These are phyloP conservation scores for Cyamopsis tetragonoloba DNA, from an alignment of 306 rosid genomes.

Conservation along the genomic window DNA sequence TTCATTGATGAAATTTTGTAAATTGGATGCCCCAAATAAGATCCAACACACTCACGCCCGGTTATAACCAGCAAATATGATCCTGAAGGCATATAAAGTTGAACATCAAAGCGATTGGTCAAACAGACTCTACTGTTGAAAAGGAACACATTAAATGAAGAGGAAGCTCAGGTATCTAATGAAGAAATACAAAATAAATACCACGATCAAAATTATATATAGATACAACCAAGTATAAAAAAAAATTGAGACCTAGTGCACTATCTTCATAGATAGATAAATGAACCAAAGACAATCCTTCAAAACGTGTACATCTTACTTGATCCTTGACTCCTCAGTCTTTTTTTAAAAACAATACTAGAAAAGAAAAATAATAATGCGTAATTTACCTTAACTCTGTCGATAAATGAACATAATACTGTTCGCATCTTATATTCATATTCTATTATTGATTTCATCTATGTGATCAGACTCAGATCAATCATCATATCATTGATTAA, in stretches of 20 bases:
- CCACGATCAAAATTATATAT: slow-evolving; percentile 16
- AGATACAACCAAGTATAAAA: background rate
- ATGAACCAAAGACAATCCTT: background rate
- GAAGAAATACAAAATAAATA: background rate
- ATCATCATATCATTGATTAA: too few relatives aligned
- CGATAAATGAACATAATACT: background rate
- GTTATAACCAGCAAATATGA: slow-evolving; percentile 67
- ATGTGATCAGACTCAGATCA: background rate
- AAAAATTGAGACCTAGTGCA: background rate
- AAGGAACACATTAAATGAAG: background rate
- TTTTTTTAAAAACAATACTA: background rate
- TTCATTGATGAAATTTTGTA: slow-evolving; percentile 56
- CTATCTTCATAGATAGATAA: background rate
- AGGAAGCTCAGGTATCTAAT: background rate
- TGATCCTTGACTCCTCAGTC: background rate
- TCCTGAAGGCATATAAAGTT: slow-evolving; percentile 37
- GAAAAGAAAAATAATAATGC: background rate
- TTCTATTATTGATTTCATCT: background rate
- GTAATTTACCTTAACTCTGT: background rate
- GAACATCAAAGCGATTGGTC: slow-evolving; percentile 1
- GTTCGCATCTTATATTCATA: background rate
- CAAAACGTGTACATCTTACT: slow-evolving; percentile 5
- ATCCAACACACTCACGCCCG: slow-evolving; percentile 52
- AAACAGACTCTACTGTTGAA: background rate
- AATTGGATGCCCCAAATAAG: slow-evolving; percentile 73